These are phyloP conservation scores for Picochlorum sp. DNA, from an alignment of 139 green algal genomes.

Conservation along the genomic window DNA sequence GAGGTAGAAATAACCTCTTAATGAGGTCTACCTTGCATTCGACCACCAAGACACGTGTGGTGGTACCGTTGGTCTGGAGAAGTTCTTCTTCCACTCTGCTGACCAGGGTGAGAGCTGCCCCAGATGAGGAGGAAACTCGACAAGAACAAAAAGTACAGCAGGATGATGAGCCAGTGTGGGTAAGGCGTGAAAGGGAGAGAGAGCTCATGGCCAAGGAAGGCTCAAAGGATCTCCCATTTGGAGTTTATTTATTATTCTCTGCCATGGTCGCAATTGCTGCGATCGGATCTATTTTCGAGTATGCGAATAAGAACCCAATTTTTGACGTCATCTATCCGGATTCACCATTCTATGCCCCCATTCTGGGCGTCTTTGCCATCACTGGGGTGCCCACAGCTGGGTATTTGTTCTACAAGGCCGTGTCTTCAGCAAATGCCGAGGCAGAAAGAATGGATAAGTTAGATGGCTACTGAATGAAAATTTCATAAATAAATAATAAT, in stretches of 20 bases:
- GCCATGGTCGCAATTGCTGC: conserved; percentile 71
- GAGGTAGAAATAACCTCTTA: too few relatives aligned
- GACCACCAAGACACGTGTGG: too few relatives aligned
- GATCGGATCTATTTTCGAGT: conserved; percentile 63
- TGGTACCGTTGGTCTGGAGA: too few relatives aligned
- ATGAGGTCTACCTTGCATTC: too few relatives aligned
- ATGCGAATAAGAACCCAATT: conserved; percentile 39
- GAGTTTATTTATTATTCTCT: conserved; percentile 62
- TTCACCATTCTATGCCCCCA: conserved; percentile 59
- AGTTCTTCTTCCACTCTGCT: too few relatives aligned
- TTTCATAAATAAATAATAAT: background rate
- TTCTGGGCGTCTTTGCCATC: conserved; percentile 67
- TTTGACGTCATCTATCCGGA: conserved; percentile 52
- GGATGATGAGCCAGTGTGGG: conserved; percentile 59
- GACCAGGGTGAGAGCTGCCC: too few relatives aligned
- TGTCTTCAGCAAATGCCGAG: conserved; percentile 61
- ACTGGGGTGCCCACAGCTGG: conserved; percentile 68
- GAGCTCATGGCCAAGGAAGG: conserved; percentile 40
- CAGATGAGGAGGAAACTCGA: background rate
- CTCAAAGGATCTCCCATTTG: conserved; percentile 53
- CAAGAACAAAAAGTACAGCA: conserved; percentile 3
- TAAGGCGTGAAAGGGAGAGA: conserved; percentile 61
- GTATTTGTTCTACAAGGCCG: conserved; percentile 66
- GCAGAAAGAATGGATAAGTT: conserved; percentile 61
- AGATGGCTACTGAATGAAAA: conserved; percentile 54